Evolutionary conservation across 1,284 basidiomycete species (phyloP), one percentile per base, ranked within the genome.

Genomic region (Earliella scabrosa): DNA sequence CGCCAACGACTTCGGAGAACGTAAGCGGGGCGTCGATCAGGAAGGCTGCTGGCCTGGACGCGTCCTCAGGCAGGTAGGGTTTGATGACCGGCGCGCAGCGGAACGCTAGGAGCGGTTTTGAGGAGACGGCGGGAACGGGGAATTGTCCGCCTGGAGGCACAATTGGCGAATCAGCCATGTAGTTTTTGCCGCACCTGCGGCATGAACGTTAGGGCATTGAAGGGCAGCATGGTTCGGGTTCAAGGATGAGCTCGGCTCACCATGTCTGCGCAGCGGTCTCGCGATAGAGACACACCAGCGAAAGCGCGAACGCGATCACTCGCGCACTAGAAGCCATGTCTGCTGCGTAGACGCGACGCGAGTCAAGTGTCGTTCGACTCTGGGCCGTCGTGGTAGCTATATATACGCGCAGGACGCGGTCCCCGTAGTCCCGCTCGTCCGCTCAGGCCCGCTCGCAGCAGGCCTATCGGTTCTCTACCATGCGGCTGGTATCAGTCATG

Each of bases 181-280:
- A 90, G 63, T 88, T 79, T 66, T 88, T 89, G 34, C 82, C 83
- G 63, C 87, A 89, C 86, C 87, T 86, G 50, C 20, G 21, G 8
- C 13, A 41, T 7, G 39, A 9, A 20, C 11, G 10, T 24, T 11
- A n/a, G 23, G 14, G 11, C n/a, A 36, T 18, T 5, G n/a, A 18
- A 5, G 5, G 11, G n/a, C n/a, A 36, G 5, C 10, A 36, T 36
- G n/a, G 5, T 11, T 14, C 11, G 35, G n/a, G 35, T 36, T 10
- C 9, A 10, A 11, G 35, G n/a, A 14, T 18, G 35, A 5, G 35
- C 35, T 9, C 16, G 35, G n/a, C 45, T 31, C 11, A 46, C 45
- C 45, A 46, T 23, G 45, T 46, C 18, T 46, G 18, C 14, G 31
- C 45, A 24, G 8, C 31, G 7, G 45, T 32, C 20, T 35, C 20